Evolutionary conservation across 352 stramenopile species (phyloP), one percentile per base, ranked within the genome.

Genomic region (Phytophthora ramorum): DNA sequence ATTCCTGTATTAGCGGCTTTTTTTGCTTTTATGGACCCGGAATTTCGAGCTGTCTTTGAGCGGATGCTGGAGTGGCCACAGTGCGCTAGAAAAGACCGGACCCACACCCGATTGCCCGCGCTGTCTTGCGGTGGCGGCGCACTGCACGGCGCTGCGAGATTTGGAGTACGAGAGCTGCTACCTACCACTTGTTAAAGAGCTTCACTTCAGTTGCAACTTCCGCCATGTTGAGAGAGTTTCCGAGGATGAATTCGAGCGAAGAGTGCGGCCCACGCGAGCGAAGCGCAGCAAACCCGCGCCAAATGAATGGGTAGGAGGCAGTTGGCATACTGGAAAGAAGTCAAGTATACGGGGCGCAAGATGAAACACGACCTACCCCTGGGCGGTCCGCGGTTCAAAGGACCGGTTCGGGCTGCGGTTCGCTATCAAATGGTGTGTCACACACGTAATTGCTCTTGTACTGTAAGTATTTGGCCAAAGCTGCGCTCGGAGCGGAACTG

Each of bases 141-240:
- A 14, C 26, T 26, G 12, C 12, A 8, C 8, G 12, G 34, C 32
- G 20, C 28, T 30, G 6, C 37, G 2, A 26, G 20, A 14, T 17
- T n/a, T 17, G 16, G 7, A 17, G 24, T 16, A 50, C 10, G 9
- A 46, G 22, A 46, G 22, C 28, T 48, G 26, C 37, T 53, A 83
- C 88, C 63, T 95, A 97, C 90, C 91, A 97, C 74, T 97, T 97
- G 89, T 96, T 96, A 81, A 97, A 97, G 73, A 97, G 88, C 87
- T 97, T 97, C 63, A 97, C 90, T 94, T 97, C 91, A 73, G 80
- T 91, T 78, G 87, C 90, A 92, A 93, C 87, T 92, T 96, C 87
- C 81, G 87, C 85, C 87, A 96, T 96, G 82, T 92, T 93, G 83
- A 92, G 83, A 93, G 81, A 79, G 69, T 92, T 92, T 95, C 83